phyloP scores from a whole-genome alignment of 2,329 filamentous ascomycete species.

The Colletotrichum echinochloae region DNA sequence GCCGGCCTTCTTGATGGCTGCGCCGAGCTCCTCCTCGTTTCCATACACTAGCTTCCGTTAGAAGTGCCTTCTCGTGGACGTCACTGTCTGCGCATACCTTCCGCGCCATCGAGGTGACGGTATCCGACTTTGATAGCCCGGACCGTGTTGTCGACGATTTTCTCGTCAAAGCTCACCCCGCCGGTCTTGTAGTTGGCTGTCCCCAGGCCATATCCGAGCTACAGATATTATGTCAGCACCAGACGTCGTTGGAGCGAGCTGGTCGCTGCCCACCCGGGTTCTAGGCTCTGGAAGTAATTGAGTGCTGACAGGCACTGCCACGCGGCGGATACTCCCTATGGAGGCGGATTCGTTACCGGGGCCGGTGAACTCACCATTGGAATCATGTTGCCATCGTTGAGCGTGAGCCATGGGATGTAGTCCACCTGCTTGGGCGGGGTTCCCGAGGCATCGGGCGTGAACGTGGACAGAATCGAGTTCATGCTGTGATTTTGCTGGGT shows the following conservation, averaged over 20 bases:
- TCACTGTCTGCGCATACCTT: slow-evolving; percentile 59
- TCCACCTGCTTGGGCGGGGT: slow-evolving; percentile 54
- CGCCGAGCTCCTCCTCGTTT: slow-evolving; percentile 77
- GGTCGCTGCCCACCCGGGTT: not conserved
- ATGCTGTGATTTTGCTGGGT: slow-evolving; percentile 46
- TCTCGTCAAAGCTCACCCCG: slow-evolving; percentile 65
- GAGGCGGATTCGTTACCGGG: not conserved
- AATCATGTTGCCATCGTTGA: slow-evolving; percentile 80
- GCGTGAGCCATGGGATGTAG: slow-evolving; percentile 69
- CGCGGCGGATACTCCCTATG: not conserved
- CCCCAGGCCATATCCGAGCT: slow-evolving; percentile 80
- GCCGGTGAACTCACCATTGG: slow-evolving; percentile 67
- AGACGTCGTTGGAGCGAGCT: not conserved
- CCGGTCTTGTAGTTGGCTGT: slow-evolving; percentile 73
- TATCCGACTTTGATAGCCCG: slow-evolving; percentile 77
- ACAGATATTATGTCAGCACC: slow-evolving; percentile 10
- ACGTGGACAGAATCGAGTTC: slow-evolving; percentile 57
- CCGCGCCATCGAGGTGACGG: slow-evolving; percentile 79
- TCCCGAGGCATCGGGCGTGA: slow-evolving; percentile 55
- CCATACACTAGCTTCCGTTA: slow-evolving; percentile 62
- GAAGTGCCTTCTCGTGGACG: not conserved
- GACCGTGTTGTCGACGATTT: slow-evolving; percentile 62
- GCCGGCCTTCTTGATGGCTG: slow-evolving; percentile 75
- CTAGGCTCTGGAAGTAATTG: not conserved
- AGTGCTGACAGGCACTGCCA: slow-evolving; percentile 13